Evolutionary conservation across 2,329 filamentous ascomycete species (phyloP).

Genomic region (Verticillium alfalfae): DNA sequence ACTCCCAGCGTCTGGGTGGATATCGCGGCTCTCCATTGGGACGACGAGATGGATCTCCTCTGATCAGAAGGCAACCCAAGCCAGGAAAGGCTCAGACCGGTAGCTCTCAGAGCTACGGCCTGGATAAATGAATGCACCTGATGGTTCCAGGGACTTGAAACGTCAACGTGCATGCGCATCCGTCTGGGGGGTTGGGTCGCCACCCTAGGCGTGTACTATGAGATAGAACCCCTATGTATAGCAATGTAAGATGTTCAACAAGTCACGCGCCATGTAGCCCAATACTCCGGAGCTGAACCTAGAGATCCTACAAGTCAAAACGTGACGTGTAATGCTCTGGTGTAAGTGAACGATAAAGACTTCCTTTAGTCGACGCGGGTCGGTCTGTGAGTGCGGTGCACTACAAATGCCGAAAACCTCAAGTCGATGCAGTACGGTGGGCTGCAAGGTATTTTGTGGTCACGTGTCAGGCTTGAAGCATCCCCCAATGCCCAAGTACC

Average conservation of each 20-base stretch:
- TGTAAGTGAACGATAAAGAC: too few relatives aligned
- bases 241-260: slow-evolving; percentile 1
- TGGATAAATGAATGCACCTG: neutral
- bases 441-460: neutral
- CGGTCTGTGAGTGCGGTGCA: too few relatives aligned
- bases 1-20: neutral
- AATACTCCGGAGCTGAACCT: too few relatives aligned
- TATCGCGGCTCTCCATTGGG: neutral
- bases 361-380: too few relatives aligned
- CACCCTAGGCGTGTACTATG: neutral
- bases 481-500: neutral
- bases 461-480: neutral
- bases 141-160: neutral
- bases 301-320: too few relatives aligned
- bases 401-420: too few relatives aligned
- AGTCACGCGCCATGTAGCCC: neutral
- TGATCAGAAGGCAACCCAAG: neutral
- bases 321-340: too few relatives aligned
- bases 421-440: too few relatives aligned
- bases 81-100: neutral
- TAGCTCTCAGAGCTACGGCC: slow-evolving; percentile 1
- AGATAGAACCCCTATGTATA: slow-evolving; percentile 2
- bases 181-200: neutral
- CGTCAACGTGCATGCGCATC: neutral
- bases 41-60: neutral